Conservation (phyloP, 2,329 filamentous ascomycete genomes). For the Hypoxylon sp. region DNA sequence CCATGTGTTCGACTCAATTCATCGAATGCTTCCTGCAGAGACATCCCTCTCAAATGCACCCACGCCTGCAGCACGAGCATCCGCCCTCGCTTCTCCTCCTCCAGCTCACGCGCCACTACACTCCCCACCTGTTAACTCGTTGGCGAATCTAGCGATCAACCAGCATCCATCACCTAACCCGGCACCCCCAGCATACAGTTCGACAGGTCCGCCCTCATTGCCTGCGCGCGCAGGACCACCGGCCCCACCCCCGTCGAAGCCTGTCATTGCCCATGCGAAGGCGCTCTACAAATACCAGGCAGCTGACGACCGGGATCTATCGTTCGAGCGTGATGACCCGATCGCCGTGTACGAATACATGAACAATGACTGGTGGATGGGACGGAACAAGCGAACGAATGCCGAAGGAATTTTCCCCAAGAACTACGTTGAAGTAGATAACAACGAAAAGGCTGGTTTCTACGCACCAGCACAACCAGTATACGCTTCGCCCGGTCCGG, state of each 20-base stretch:
- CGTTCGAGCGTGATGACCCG: constrained; percentile 80
- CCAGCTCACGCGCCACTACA: constrained; percentile 26
- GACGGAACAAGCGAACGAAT: constrained; percentile 82
- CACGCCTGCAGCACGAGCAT: constrained; percentile 50
- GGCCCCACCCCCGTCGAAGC: constrained; percentile 57
- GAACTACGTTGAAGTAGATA: constrained; percentile 81
- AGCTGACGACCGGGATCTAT: constrained; percentile 81
- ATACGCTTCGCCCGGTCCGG: constrained; percentile 43
- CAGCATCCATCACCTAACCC: constrained; percentile 47
- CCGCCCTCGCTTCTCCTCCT: constrained; percentile 46
- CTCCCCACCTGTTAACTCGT: constrained; percentile 46
- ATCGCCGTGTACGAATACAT: constrained; percentile 88
- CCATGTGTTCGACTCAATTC: constrained; percentile 77
- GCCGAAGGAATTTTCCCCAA: constrained; percentile 94
- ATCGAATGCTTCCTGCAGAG: constrained; percentile 77
- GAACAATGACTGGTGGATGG: constrained; percentile 98
- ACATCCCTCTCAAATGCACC: constrained; percentile 63
- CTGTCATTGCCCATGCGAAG: constrained; percentile 75
- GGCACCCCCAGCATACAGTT: constrained; percentile 61
- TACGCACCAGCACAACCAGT: constrained; percentile 41
- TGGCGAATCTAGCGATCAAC: constrained; percentile 54
- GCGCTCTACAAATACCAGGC: constrained; percentile 87
- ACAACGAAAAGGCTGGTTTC: constrained; percentile 54
- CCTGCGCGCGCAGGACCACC: constrained; percentile 49
- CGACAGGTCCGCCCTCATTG: constrained; percentile 52